Conservation (phyloP, 108 stramenopile genomes). For the Fragilaria radians region DNA sequence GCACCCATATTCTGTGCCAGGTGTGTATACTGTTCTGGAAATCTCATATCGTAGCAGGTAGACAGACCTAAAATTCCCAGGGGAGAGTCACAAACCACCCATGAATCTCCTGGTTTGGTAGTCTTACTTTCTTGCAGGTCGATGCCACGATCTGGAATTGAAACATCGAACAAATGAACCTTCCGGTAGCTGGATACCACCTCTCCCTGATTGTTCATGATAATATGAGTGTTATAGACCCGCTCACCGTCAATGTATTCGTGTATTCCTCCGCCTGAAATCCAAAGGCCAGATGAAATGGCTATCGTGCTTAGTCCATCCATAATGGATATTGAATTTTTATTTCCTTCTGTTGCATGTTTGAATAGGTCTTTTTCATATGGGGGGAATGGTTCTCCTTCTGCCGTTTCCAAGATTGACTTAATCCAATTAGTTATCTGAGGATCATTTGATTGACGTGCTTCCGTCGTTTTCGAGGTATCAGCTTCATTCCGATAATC, state of each 20-base stretch:
- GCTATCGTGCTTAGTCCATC: constrained; percentile 69
- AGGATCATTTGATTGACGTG: constrained; percentile 4
- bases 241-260: constrained; percentile 20
- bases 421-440: not conserved
- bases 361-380: not conserved
- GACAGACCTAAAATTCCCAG: constrained; percentile 84
- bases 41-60: constrained; percentile 95
- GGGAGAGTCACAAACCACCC: constrained; percentile 81
- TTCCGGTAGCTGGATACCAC: constrained; percentile 74
- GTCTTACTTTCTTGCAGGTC: constrained; percentile 69
- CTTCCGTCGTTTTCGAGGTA: not conserved
- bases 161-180: constrained; percentile 94
- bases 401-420: not conserved
- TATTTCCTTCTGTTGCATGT: not conserved
- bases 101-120: constrained; percentile 68
- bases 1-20: constrained; percentile 56
- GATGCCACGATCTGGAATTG: constrained; percentile 61
- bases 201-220: constrained; percentile 67
- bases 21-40: constrained; percentile 80
- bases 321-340: constrained; percentile 33
- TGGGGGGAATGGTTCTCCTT: not conserved
- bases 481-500: not conserved
- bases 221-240: constrained; percentile 94
- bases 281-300: constrained; percentile 52
- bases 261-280: constrained; percentile 79